Percentiles rank a stretch among this genome's conserved stretches.
Conservation (phyloP, 1,139 yeast genomes). For the Geotrichum candidum region DNA sequence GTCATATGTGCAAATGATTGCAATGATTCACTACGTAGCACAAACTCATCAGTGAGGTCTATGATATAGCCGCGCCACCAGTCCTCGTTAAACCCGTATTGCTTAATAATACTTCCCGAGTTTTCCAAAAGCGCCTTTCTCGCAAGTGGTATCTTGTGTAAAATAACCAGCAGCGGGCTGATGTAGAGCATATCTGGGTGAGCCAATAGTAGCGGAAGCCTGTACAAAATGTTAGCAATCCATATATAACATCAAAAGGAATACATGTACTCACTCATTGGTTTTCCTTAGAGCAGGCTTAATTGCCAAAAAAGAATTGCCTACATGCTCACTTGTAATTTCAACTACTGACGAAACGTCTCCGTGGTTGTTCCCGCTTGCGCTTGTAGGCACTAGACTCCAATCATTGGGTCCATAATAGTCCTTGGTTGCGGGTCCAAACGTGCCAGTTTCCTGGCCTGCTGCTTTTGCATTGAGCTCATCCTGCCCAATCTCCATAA, state of each 20-base stretch:
- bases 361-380: not conserved
- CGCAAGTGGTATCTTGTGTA: constrained; percentile 41
- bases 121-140: constrained; percentile 35
- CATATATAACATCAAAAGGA: not conserved
- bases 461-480: constrained; percentile 4
- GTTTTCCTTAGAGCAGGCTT: constrained; percentile 16
- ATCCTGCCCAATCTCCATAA: constrained; percentile 19
- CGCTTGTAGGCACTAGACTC: constrained; percentile 26
- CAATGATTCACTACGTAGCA: not conserved
- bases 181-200: constrained; percentile 34
- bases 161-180: constrained; percentile 41
- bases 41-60: constrained; percentile 1
- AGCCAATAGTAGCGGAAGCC: constrained; percentile 39
- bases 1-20: constrained; percentile 25
- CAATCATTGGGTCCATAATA: constrained; percentile 26
- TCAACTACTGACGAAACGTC: constrained; percentile 2
- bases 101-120: constrained; percentile 29
- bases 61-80: constrained; percentile 43
- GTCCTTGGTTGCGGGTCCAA: constrained; percentile 28
- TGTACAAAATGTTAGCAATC: not conserved
- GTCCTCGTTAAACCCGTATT: constrained; percentile 38
- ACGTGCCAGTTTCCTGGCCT: constrained; percentile 20
- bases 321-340: constrained; percentile 8
- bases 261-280: constrained; percentile 11
- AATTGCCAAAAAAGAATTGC: constrained; percentile 7